These are phyloP conservation scores for Clarireedia monteithiana DNA, from an alignment of 2,329 filamentous ascomycete species.

Conservation along the genomic window DNA sequence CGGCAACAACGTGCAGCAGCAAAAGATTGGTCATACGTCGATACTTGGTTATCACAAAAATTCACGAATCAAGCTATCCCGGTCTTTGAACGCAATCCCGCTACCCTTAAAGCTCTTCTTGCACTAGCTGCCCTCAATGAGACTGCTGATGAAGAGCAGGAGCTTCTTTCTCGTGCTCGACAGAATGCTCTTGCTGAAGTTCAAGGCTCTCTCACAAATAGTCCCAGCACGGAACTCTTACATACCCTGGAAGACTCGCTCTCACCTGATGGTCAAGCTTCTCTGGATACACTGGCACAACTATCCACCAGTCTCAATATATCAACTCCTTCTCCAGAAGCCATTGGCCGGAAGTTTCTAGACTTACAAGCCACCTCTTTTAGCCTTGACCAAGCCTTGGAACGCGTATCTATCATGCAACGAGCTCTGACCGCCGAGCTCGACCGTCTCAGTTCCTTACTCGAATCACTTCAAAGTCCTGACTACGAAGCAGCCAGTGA, in stretches of 20 bases:
- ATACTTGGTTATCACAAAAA: slow-evolving; percentile 70
- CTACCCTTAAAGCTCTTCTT: slow-evolving; percentile 70
- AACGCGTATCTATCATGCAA: slow-evolving; percentile 48
- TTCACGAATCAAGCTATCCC: slow-evolving; percentile 58
- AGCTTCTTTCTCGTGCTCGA: slow-evolving; percentile 50
- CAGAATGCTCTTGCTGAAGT: slow-evolving; percentile 50
- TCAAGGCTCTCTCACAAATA: slow-evolving; percentile 30
- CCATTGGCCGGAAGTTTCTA: slow-evolving; percentile 45
- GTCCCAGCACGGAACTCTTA: slow-evolving; percentile 38
- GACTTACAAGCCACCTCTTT: slow-evolving; percentile 46
- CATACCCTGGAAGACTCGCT: slow-evolving; percentile 47
- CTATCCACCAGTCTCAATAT: slow-evolving; percentile 38
- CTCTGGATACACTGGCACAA: slow-evolving; percentile 51
- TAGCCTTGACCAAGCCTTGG: slow-evolving; percentile 47
- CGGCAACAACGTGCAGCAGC: slow-evolving; percentile 73
- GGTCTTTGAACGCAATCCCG: slow-evolving; percentile 76
- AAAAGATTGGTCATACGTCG: slow-evolving; percentile 86
- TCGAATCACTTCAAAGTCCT: slow-evolving; percentile 36
- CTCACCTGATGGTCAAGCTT: slow-evolving; percentile 43
- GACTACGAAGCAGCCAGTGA: slow-evolving; percentile 47
- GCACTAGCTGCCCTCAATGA: slow-evolving; percentile 71
- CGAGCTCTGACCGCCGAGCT: slow-evolving; percentile 47
- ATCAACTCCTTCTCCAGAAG: slow-evolving; percentile 36
- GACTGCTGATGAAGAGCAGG: slow-evolving; percentile 62
- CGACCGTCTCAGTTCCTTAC: slow-evolving; percentile 32